Conservation (phyloP, 2,329 filamentous ascomycete species). For the Albophoma yamanashiensis region DNA sequence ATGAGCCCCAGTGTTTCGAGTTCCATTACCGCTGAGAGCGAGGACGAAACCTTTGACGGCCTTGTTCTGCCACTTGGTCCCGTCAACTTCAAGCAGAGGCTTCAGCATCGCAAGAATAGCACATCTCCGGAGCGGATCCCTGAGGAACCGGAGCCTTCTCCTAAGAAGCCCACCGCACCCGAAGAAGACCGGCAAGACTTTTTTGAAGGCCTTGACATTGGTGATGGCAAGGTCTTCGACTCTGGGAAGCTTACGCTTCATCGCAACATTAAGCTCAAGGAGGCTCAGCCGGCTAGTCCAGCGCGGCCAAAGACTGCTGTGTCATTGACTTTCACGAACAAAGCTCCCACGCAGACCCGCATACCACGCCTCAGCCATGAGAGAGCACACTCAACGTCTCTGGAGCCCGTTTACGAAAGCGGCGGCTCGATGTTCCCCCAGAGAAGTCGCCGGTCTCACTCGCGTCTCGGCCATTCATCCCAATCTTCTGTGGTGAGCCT, state of each 20-base stretch:
- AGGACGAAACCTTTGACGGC: slow-evolving; percentile 88
- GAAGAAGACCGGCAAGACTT: slow-evolving; percentile 61
- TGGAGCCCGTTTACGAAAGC: slow-evolving; percentile 91
- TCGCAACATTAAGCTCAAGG: slow-evolving; percentile 83
- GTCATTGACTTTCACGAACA: slow-evolving; percentile 85
- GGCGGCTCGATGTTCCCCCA: slow-evolving; percentile 58
- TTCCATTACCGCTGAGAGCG: slow-evolving; percentile 82
- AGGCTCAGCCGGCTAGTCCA: slow-evolving; percentile 57
- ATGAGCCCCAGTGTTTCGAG: slow-evolving; percentile 90
- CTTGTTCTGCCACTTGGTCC: slow-evolving; percentile 75
- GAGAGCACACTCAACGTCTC: slow-evolving; percentile 54
- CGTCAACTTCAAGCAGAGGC: slow-evolving; percentile 68
- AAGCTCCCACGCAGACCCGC: slow-evolving; percentile 53
- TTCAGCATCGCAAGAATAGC: slow-evolving; percentile 60
- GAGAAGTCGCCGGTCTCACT: slow-evolving; percentile 50
- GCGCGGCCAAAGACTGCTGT: slow-evolving; percentile 64
- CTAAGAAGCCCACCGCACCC: slow-evolving; percentile 20
- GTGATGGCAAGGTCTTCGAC: slow-evolving; percentile 71
- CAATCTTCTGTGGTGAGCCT: slow-evolving; percentile 59
- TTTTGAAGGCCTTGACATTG: slow-evolving; percentile 77
- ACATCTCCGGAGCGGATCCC: slow-evolving; percentile 40
- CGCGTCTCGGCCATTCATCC: slow-evolving; percentile 56
- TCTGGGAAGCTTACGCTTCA: slow-evolving; percentile 74
- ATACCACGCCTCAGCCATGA: slow-evolving; percentile 72
- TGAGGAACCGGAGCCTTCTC: slow-evolving; percentile 22